Conservation (phyloP, 2,329 filamentous ascomycete genomes). For the Phaeosphaeriaceae sp. region DNA sequence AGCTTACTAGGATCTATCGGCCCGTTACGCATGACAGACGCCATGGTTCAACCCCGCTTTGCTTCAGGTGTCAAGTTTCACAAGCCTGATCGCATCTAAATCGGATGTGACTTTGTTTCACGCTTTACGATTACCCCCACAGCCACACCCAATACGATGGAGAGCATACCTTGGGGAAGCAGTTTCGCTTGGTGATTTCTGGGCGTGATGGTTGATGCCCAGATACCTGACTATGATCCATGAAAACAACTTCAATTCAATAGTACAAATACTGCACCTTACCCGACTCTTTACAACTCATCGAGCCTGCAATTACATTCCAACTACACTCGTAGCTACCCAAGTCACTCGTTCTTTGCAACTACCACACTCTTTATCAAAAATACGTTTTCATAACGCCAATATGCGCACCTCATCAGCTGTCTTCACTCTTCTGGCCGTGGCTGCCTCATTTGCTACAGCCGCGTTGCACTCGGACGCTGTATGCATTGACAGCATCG, state of each 20-base stretch:
- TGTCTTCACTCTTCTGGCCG: conserved; percentile 12
- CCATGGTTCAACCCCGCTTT: background rate
- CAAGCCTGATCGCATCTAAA: conserved; percentile 3
- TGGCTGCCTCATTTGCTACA: conserved; percentile 21
- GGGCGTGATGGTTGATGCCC: no score
- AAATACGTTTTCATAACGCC: background rate
- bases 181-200: background rate
- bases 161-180: conserved; percentile 4
- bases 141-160: conserved; percentile 8
- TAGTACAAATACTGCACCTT: background rate
- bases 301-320: background rate
- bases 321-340: background rate
- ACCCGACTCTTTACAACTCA: conserved; percentile 3
- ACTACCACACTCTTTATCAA: background rate
- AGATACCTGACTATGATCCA: no score
- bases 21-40: conserved; percentile 1
- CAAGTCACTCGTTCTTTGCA: background rate
- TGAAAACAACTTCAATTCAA: no score
- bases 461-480: conserved; percentile 29
- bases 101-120: conserved; percentile 11
- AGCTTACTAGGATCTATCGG: background rate
- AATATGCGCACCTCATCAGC: conserved; percentile 29
- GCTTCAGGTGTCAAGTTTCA: background rate
- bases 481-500: conserved; percentile 26
- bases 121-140: conserved; percentile 13